Evolutionary conservation across 768 basidiomycete genomes (phyloP).

Genomic region (Psilocybe subaeruginosa): DNA sequence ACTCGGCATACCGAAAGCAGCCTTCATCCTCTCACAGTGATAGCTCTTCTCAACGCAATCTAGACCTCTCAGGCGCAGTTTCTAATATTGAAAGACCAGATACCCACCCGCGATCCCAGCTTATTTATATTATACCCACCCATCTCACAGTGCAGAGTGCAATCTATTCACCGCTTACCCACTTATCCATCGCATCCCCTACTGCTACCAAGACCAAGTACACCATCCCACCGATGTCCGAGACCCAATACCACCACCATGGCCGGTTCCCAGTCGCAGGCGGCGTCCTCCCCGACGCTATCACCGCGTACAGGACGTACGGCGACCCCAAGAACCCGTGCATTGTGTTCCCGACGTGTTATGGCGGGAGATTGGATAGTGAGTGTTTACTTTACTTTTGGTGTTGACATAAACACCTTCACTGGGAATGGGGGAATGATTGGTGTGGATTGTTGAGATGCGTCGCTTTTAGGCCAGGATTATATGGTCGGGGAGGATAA

Average conservation of each 20-base stretch:
- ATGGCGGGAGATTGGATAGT: constrained; percentile 57
- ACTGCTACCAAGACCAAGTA: too few relatives aligned
- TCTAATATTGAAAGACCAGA: too few relatives aligned
- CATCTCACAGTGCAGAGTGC: too few relatives aligned
- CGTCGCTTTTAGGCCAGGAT: constrained; percentile 38
- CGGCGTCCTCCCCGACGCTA: constrained; percentile 55
- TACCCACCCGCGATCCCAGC: too few relatives aligned
- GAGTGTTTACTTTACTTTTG: constrained; percentile 19
- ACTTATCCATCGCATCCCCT: too few relatives aligned
- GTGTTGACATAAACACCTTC: background rate
- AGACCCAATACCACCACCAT: constrained; percentile 52
- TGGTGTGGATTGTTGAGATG: constrained; percentile 8
- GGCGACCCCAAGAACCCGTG: constrained; percentile 56
- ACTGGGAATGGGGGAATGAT: background rate
- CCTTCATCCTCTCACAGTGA: constrained; percentile 7
- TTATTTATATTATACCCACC: too few relatives aligned
- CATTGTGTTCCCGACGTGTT: constrained; percentile 62
- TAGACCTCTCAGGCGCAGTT: too few relatives aligned
- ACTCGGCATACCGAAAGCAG: constrained; percentile 1
- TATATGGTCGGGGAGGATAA: constrained; percentile 55
- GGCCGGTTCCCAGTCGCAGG: constrained; percentile 57
- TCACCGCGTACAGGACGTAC: constrained; percentile 62
- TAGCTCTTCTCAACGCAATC: background rate
- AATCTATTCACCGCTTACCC: too few relatives aligned
- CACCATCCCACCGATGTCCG: constrained; percentile 9